phyloP scores from a whole-genome alignment of 2,329 filamentous ascomycete genomes.

The Rugonectria rugulosa region DNA sequence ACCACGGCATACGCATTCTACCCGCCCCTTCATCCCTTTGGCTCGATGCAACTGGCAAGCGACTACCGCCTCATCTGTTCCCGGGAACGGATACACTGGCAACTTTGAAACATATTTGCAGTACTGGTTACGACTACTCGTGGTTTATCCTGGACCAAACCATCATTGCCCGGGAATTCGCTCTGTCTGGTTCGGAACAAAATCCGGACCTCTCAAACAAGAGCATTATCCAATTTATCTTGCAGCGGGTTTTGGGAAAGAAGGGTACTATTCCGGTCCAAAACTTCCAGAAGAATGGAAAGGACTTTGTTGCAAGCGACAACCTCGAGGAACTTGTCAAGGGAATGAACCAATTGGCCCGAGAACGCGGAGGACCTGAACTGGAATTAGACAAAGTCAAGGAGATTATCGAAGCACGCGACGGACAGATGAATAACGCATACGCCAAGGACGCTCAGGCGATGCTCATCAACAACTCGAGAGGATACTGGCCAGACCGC shows the following conservation, averaged over 20 bases:
- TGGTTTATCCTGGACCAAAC: constrained; percentile 68
- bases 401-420: constrained; percentile 59
- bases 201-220: constrained; percentile 68
- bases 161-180: constrained; percentile 69
- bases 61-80: constrained; percentile 63
- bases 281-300: constrained; percentile 64
- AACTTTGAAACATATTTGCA: constrained; percentile 66
- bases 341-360: constrained; percentile 66
- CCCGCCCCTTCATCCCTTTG: constrained; percentile 68
- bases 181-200: constrained; percentile 68
- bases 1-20: constrained; percentile 66
- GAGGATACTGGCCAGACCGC: constrained; percentile 63
- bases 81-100: constrained; percentile 65
- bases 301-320: constrained; percentile 66
- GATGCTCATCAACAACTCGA: constrained; percentile 66
- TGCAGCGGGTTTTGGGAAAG: constrained; percentile 59
- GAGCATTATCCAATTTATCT: constrained; percentile 60
- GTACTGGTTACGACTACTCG: constrained; percentile 67
- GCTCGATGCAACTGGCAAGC: constrained; percentile 67
- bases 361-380: constrained; percentile 52
- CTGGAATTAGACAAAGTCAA: constrained; percentile 55
- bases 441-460: constrained; percentile 68
- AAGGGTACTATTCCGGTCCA: constrained; percentile 64
- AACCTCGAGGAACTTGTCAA: constrained; percentile 62
- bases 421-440: constrained; percentile 62